Percentiles rank a stretch among this genome's conserved stretches.
Evolutionary conservation across 192 early-diverging fungal species (phyloP).

Genomic region (Coemansia sp.): DNA sequence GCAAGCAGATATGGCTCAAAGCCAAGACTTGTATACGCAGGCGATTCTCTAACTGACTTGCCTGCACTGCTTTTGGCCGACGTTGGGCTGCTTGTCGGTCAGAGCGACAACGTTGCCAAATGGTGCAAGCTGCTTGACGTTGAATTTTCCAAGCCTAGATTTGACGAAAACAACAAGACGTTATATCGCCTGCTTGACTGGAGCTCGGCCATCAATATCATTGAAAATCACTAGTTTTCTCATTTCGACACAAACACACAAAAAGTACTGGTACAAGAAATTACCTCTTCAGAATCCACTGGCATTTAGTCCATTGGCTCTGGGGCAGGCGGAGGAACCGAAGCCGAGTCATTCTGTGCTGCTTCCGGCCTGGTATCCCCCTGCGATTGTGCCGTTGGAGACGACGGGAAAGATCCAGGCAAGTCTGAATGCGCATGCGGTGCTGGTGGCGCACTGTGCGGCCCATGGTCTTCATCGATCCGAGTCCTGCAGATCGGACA

Average conservation of each 20-base stretch:
- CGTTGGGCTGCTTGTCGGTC: constrained; percentile 38
- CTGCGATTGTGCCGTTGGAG: constrained; percentile 7
- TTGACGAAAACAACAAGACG: not conserved
- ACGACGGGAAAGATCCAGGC: constrained; percentile 50
- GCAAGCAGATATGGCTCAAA: not conserved
- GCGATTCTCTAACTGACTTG: constrained; percentile 53
- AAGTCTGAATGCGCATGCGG: constrained; percentile 37
- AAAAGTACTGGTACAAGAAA: constrained; percentile 6
- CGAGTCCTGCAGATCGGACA: constrained; percentile 80
- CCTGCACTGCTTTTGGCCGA: constrained; percentile 40
- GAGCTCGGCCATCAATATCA: constrained; percentile 3
- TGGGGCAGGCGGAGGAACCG: constrained; percentile 13
- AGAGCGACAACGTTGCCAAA: constrained; percentile 12
- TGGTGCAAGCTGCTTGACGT: constrained; percentile 44
- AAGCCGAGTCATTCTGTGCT: not conserved
- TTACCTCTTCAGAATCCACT: not conserved
- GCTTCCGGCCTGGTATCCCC: not conserved
- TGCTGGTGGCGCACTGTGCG: not conserved
- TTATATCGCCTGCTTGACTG: constrained; percentile 15
- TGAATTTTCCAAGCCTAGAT: constrained; percentile 11
- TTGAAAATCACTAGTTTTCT: not conserved
- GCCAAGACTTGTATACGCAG: constrained; percentile 31
- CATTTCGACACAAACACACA: not conserved
- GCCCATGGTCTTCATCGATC: constrained; percentile 26
- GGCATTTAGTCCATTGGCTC: constrained; percentile 33